Base-by-base conservation (phyloP, 1,284 basidiomycete genomes). In the Ustilago crameri region DNA sequence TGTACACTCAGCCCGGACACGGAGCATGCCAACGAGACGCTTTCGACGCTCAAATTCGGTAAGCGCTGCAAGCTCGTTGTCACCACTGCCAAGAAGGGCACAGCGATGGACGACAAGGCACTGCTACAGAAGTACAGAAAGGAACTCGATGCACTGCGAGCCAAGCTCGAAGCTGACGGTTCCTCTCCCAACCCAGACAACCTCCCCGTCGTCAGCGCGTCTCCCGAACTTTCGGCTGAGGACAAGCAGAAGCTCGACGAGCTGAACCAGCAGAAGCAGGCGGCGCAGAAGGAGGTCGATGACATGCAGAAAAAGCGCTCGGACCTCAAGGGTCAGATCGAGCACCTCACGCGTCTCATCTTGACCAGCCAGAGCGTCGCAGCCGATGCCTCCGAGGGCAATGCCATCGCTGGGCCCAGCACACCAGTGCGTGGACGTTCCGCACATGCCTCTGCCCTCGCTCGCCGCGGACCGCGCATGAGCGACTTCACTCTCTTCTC, bases 31-130 rank as follows among this genome's bases (percentile, higher is more conserved):
- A 76, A 84, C 15, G 87, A 88, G 72, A 87, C 86, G 5, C 81
- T 88, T 12, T 85, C 85, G 18, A 88, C 87, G 8, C 80, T 88
- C 48, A 87, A 87, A 67, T 88, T 88, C 63, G 87, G 87, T 15
- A 85, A 85, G 8, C 75, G 87, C 18, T 87, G 86, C 61, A 87
- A 87, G 51, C 84, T 86, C 75, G 86, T 88, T 44, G 85, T 86
- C 44, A 88, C 87, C 3, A 85, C 86, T 53, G 87, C 87, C 5
- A 85, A 86, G 76, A 67, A 86, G 66, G 87, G 87, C 18, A 83
- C 85, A 3, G 85, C 86, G 3, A 64, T 81, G 62, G 79, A 83
- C 44, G 81, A 82, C 51, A 81, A 82, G 55, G 81, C 80, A 14
- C 65, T 83, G 20, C 62, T 78, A 23, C 74, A 78, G 32, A 69